Conservation (phyloP, 2,329 filamentous ascomycete genomes). For the Aureobasidium leucospermi region DNA sequence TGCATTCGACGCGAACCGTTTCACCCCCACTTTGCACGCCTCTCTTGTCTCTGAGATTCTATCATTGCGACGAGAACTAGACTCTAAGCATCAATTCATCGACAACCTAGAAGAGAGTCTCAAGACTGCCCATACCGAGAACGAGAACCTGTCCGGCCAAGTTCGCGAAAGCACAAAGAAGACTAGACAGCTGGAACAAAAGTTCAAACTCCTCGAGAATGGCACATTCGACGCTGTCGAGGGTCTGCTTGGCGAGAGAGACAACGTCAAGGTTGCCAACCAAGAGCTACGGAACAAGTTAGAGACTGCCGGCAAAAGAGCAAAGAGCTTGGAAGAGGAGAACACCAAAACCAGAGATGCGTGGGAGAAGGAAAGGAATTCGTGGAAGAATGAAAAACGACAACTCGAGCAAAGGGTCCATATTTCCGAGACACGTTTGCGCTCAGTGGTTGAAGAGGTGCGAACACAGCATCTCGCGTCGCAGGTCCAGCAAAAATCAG, state of each 20-base stretch:
- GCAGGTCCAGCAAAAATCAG: constrained; percentile 23
- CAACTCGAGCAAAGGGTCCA: constrained; percentile 79
- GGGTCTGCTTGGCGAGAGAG: constrained; percentile 76
- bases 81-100: constrained; percentile 80
- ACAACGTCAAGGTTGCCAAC: constrained; percentile 68
- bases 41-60: constrained; percentile 93
- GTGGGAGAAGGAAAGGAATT: constrained; percentile 77
- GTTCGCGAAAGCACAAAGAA: constrained; percentile 64
- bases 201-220: constrained; percentile 78
- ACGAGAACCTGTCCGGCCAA: constrained; percentile 60
- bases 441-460: constrained; percentile 78
- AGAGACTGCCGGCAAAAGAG: constrained; percentile 69
- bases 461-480: constrained; percentile 56
- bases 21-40: constrained; percentile 91
- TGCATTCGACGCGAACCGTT: constrained; percentile 79
- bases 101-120: constrained; percentile 73
- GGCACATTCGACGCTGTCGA: constrained; percentile 80
- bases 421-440: constrained; percentile 80
- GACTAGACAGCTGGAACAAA: constrained; percentile 70
- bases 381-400: constrained; percentile 77
- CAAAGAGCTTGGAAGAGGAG: constrained; percentile 75
- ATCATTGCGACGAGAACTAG: constrained; percentile 75
- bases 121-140: constrained; percentile 63
- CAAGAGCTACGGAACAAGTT: constrained; percentile 69
- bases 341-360: constrained; percentile 67